These are phyloP conservation scores for Cyberlindnera mississippiensis DNA, from an alignment of 805 yeast genomes.

Conservation along the genomic window DNA sequence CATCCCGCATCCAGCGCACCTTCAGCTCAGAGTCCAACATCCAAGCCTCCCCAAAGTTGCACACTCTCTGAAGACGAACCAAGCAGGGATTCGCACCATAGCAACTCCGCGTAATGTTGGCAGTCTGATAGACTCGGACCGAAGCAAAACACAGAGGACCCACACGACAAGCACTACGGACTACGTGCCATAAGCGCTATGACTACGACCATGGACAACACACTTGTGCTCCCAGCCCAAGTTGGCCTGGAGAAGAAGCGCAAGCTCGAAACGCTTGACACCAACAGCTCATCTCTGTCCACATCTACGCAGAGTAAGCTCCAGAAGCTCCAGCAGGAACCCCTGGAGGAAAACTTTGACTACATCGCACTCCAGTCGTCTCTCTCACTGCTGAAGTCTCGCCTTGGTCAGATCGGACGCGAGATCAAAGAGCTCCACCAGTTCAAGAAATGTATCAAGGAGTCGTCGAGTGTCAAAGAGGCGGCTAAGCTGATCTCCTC, in stretches of 20 bases:
- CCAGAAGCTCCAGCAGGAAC: slow-evolving; percentile 13
- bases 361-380: slow-evolving; percentile 23
- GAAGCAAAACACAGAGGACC: neutral
- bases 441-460: slow-evolving; percentile 19
- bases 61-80: neutral
- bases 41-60: too few species aligned
- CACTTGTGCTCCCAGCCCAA: neutral
- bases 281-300: neutral
- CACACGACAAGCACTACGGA: neutral
- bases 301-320: slow-evolving; percentile 5
- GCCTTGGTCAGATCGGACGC: slow-evolving; percentile 14
- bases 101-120: neutral
- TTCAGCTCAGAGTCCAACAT: too few species aligned
- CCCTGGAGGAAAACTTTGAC: slow-evolving; percentile 23
- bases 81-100: too few species aligned
- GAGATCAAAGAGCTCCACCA: slow-evolving; percentile 23
- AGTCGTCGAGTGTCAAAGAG: slow-evolving; percentile 18
- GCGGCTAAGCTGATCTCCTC: slow-evolving; percentile 10
- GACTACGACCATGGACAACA: slow-evolving; percentile 4
- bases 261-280: slow-evolving; percentile 3
- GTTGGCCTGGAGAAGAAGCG: slow-evolving; percentile 10
- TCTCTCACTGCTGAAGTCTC: slow-evolving; percentile 19
- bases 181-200: neutral
- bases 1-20: too few species aligned
- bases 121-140: neutral